Conservation (phyloP, 805 yeast species). For the Cephaloascus albidus region DNA sequence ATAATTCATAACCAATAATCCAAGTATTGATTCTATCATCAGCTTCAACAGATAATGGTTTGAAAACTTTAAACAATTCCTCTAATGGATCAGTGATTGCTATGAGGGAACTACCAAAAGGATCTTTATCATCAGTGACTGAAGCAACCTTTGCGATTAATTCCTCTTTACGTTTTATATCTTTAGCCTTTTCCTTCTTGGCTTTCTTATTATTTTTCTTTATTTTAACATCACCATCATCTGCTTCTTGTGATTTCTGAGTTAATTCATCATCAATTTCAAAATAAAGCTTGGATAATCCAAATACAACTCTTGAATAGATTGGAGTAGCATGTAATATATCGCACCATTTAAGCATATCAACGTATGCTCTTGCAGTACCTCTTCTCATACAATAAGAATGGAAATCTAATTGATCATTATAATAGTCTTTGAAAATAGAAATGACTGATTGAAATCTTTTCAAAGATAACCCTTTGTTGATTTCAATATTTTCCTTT, state of each 20-base stretch:
- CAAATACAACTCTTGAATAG: constrained; percentile 59
- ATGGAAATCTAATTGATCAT: constrained; percentile 93
- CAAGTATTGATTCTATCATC: constrained; percentile 26
- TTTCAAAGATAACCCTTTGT: constrained; percentile 69
- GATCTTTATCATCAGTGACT: constrained; percentile 42
- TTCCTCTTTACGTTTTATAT: constrained; percentile 41
- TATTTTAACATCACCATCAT: constrained; percentile 5
- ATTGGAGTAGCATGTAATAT: constrained; percentile 58
- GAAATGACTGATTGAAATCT: constrained; percentile 60
- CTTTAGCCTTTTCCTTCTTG: constrained; percentile 45
- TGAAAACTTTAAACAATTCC: constrained; percentile 28
- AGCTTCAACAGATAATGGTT: constrained; percentile 32
- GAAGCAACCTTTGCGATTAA: constrained; percentile 34
- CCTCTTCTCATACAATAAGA: constrained; percentile 87
- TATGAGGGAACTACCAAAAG: constrained; percentile 41
- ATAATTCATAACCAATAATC: constrained; percentile 31
- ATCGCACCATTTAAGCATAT: constrained; percentile 79
- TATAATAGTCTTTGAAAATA: constrained; percentile 59
- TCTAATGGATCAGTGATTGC: constrained; percentile 28
- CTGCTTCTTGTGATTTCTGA: constrained; percentile 7
- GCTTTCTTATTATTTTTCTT: constrained; percentile 33
- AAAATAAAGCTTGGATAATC: constrained; percentile 51
- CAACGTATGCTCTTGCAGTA: constrained; percentile 75
- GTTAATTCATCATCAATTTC: constrained; percentile 18
- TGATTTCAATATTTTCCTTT: constrained; percentile 34